Evolutionary conservation across 495 filamentous ascomycete species (phyloP).

Genomic region (Penicillium crystallinum): DNA sequence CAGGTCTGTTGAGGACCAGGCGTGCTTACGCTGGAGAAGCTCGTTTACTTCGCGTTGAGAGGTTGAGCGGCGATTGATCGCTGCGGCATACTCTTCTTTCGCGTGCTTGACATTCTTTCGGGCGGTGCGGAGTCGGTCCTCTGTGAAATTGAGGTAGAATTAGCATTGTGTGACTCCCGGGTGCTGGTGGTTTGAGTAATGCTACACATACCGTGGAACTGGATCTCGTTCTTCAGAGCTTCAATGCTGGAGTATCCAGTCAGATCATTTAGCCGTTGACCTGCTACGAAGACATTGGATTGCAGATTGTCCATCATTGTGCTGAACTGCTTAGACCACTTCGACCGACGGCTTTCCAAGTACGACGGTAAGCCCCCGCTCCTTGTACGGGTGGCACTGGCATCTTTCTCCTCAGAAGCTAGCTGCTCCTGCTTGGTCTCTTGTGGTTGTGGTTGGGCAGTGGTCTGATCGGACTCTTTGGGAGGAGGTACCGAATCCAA

Average conservation of each 20-base stretch:
- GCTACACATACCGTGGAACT: conserved; percentile 50
- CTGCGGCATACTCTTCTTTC: conserved; percentile 68
- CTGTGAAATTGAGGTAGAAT: conserved; percentile 29
- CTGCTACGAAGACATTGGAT: conserved; percentile 74
- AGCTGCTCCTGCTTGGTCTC: conserved; percentile 7
- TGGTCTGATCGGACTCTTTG: conserved; percentile 6
- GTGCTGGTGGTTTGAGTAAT: not conserved
- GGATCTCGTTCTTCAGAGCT: conserved; percentile 70
- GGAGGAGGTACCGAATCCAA: conserved; percentile 6
- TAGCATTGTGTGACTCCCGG: not conserved
- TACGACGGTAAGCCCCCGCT: conserved; percentile 64
- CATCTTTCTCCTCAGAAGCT: conserved; percentile 3
- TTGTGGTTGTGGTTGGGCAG: conserved; percentile 2
- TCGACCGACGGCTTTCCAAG: conserved; percentile 64
- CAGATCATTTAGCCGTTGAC: conserved; percentile 83
- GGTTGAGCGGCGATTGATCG: conserved; percentile 70
- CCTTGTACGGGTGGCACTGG: not conserved
- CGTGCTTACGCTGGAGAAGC: conserved; percentile 87
- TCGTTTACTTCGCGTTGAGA: conserved; percentile 95
- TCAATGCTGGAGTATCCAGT: conserved; percentile 96
- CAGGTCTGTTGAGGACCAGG: conserved; percentile 80
- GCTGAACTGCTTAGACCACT: conserved; percentile 67
- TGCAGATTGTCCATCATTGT: conserved; percentile 84
- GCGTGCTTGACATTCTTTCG: conserved; percentile 62
- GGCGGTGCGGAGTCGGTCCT: conserved; percentile 57